A percentile compares a stretch with the other conserved stretches of the same genome.
Evolutionary conservation across 2,329 filamentous ascomycete genomes (phyloP).

Genomic region (Aureobasidium uvarum): DNA sequence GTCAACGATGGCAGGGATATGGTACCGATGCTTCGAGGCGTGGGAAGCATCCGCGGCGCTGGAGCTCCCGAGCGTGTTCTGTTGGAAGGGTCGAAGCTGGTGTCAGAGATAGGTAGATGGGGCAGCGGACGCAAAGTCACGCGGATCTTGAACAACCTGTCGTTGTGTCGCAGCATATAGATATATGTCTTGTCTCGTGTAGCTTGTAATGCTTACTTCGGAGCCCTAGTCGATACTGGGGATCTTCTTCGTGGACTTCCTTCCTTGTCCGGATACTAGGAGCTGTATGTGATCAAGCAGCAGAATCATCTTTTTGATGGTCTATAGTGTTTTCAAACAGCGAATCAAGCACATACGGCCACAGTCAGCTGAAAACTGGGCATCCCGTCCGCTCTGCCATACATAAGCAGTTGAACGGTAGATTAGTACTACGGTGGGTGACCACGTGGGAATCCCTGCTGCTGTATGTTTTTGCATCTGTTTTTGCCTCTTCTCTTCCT

Average conservation of each 20-base stretch:
- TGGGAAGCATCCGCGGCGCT: constrained; percentile 28
- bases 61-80: constrained; percentile 26
- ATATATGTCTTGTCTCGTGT: no score
- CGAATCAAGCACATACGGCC: background rate
- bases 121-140: constrained; percentile 26
- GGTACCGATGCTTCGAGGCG: constrained; percentile 29
- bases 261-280: no score
- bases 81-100: constrained; percentile 29
- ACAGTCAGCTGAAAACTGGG: constrained; percentile 11
- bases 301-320: no score
- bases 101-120: constrained; percentile 28
- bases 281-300: no score
- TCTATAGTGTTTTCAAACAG: no score
- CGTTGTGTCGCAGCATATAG: constrained; percentile 15
- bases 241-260: no score
- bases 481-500: no score
- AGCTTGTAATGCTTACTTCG: no score
- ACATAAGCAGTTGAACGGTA: background rate
- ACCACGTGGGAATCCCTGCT: no score
- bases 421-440: no score
- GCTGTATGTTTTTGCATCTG: no score
- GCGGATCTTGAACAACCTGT: constrained; percentile 25
- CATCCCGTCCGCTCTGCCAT: background rate
- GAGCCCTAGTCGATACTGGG: no score
- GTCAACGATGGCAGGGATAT: constrained; percentile 29